Base-by-base conservation (phyloP, 1,284 basidiomycete genomes). In the Nidula niveotomentosa region DNA sequence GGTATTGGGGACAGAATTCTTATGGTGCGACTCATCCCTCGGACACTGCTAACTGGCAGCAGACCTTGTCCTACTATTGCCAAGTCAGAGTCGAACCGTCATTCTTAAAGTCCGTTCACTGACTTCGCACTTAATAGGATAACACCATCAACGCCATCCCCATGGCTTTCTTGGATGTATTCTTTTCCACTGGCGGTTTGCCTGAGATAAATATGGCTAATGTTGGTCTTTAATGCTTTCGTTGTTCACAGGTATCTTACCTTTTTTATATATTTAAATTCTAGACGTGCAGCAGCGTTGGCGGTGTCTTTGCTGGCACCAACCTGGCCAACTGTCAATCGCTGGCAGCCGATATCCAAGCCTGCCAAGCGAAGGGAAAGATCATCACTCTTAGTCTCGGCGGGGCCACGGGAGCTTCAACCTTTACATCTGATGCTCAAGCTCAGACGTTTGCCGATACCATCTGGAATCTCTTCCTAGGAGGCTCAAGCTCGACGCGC, bases 391-490 rank as follows among this genome's bases (percentile, higher is more conserved):
- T 88, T 53, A 83, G 79, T 57, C 70, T 88, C 30, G 86, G 86
- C 43, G 86, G 87, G 39, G 84, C 83, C 2, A 80, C 77, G 4
- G 84, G 83, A 10, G 72, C 73, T 7, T 76, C 75, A 2, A 67
- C 68, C 17, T 86, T 88, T 65, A 65, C 68, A 39, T 80, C 75
- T n/a, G 81, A 84, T 53, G 64, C 76, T 0, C 76, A 85, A 60
- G 86, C 77, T 1, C 56, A 68, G 36, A 65, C 66, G 2, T 87
- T 85, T 56, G 85, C 82, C 0, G 69, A 83, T 52, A 79, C 76
- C 0, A 77, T 89, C 49, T 89, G 87, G 86, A 76, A 88, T 64
- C 54, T 83, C 13, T 87, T 88, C 72, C 73, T 89, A 13, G 86
- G 84, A 9, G 86, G 84, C 2, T 73, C 75, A 1, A 81, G 77